Percentiles rank a stretch among this genome's conserved stretches.
phyloP scores from a whole-genome alignment of 352 stramenopile species.

The Phytophthora sp. region DNA sequence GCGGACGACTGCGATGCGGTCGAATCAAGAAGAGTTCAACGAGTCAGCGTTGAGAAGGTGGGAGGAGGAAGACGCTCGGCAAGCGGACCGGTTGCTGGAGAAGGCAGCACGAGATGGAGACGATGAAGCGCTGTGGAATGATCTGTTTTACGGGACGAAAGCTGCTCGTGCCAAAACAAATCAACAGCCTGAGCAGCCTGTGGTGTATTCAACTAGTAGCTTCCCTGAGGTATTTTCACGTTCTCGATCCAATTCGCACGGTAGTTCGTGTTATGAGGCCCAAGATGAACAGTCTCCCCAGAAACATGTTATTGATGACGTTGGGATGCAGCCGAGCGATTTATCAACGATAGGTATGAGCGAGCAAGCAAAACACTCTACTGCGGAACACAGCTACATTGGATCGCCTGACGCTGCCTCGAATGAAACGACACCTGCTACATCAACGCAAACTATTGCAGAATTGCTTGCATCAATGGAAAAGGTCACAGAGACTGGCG shows the following conservation, averaged over 20 bases:
- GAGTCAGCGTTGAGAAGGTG: constrained; percentile 21
- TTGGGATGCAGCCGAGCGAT: constrained; percentile 7
- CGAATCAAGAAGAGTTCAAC: constrained; percentile 30
- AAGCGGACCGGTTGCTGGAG: constrained; percentile 35
- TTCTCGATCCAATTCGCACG: constrained; percentile 6
- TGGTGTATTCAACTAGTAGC: constrained; percentile 29
- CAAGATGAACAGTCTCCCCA: constrained; percentile 1
- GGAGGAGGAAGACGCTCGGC: constrained; percentile 26
- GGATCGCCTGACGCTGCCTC: constrained; percentile 9
- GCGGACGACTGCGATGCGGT: constrained; percentile 33
- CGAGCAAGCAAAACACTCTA: constrained; percentile 9
- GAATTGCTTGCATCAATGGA: constrained; percentile 29
- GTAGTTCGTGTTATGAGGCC: constrained; percentile 17
- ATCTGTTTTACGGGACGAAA: constrained; percentile 44
- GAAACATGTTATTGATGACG: neutral
- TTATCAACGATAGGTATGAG: constrained; percentile 14
- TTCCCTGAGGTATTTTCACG: constrained; percentile 29
- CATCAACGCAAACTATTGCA: constrained; percentile 25
- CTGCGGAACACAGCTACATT: constrained; percentile 15
- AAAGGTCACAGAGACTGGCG: neutral
- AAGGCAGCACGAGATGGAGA: constrained; percentile 31
- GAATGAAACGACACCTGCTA: constrained; percentile 5
- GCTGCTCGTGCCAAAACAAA: constrained; percentile 19
- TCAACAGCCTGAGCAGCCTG: constrained; percentile 15
- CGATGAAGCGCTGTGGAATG: constrained; percentile 42